Conservation (phyloP, 2,329 filamentous ascomycete genomes). For the Phoma sp. region DNA sequence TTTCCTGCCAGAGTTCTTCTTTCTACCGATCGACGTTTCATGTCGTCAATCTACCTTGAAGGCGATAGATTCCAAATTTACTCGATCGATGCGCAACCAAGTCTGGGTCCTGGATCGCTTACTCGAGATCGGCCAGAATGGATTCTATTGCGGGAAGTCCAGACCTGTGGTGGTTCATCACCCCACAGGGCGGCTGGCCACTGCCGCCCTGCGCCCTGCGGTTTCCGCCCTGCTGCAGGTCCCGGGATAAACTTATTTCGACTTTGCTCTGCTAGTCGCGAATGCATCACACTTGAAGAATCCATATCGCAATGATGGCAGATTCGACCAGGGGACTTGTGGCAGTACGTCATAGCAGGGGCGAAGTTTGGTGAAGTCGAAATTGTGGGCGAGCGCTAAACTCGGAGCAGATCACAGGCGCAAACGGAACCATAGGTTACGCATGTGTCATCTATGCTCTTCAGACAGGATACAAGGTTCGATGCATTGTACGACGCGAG, state of each 20-base stretch:
- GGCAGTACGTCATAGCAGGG: constrained; percentile 25
- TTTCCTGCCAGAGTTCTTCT: background rate
- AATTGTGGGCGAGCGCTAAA: constrained; percentile 1
- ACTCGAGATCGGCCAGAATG: constrained; percentile 9
- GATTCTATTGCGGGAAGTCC: background rate
- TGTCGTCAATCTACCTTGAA: constrained; percentile 8
- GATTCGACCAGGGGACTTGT: constrained; percentile 28
- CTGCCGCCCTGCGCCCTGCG: background rate
- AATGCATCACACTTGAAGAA: background rate
- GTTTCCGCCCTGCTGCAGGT: background rate
- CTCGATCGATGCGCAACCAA: constrained; percentile 10
- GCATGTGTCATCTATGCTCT: constrained; percentile 37
- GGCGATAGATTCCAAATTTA: background rate
- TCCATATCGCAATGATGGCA: constrained; percentile 1
- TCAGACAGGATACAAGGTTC: constrained; percentile 37
- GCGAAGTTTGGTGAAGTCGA: background rate
- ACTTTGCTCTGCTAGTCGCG: background rate
- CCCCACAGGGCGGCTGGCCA: background rate
- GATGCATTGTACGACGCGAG: constrained; percentile 40
- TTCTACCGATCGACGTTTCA: constrained; percentile 7
- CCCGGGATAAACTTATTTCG: constrained; percentile 1
- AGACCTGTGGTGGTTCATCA: background rate
- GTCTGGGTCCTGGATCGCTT: background rate
- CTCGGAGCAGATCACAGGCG: constrained; percentile 38
- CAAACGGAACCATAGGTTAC: constrained; percentile 46